Evolutionary conservation across 164 flowering plant genomes (phyloP).

Genomic region (Dillenia turbinata): DNA sequence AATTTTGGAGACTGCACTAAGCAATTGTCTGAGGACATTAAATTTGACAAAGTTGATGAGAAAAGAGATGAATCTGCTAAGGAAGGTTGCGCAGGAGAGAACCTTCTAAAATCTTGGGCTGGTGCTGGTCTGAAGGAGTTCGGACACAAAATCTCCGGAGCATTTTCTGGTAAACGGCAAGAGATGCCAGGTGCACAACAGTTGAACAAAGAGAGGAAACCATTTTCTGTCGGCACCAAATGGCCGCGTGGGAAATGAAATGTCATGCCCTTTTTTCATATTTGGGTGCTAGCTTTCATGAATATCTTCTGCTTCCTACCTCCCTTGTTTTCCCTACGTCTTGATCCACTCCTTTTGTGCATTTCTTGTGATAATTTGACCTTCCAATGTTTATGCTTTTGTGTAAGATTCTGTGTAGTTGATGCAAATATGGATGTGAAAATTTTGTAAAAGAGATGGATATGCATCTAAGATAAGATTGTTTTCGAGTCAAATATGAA

Average conservation of each 20-base stretch:
- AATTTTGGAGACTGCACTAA: constrained; percentile 10
- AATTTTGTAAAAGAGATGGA: too few species aligned
- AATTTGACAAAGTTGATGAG: constrained; percentile 37
- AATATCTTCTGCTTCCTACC: too few species aligned
- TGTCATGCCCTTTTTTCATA: neutral
- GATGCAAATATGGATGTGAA: too few species aligned
- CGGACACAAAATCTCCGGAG: constrained; percentile 1
- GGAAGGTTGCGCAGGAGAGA: neutral
- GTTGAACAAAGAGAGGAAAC: constrained; percentile 27
- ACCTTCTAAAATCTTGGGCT: neutral
- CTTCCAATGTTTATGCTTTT: too few species aligned
- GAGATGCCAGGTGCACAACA: constrained; percentile 1
- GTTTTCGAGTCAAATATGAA: too few species aligned
- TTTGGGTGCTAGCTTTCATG: too few species aligned
- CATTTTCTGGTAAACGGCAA: neutral
- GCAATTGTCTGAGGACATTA: constrained; percentile 21
- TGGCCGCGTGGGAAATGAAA: constrained; percentile 25
- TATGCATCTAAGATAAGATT: too few species aligned
- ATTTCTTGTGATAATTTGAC: too few species aligned
- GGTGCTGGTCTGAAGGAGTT: neutral
- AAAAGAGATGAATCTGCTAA: constrained; percentile 1
- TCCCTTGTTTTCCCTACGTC: too few species aligned
- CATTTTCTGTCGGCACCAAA: constrained; percentile 60
- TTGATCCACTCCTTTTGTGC: too few species aligned
- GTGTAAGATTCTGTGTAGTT: too few species aligned